phyloP scores from a whole-genome alignment of 371 early-diverging fungal species.

The Fennellomyces sp. region DNA sequence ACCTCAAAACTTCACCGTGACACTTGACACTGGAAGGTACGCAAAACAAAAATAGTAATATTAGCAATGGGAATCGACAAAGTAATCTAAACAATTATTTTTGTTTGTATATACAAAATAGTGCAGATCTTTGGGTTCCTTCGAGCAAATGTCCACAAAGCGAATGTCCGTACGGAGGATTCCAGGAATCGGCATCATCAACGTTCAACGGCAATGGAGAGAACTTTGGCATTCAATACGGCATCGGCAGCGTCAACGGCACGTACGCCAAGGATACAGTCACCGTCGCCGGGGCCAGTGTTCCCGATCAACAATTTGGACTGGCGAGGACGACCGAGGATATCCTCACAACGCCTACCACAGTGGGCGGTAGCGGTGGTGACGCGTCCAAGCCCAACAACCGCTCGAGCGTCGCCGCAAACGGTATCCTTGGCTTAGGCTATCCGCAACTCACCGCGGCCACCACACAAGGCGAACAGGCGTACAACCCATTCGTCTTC shows the following conservation, averaged over 20 bases:
- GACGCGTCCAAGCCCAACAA: conserved; percentile 1
- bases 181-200: conserved; percentile 19
- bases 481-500: conserved; percentile 47
- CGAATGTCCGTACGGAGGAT: conserved; percentile 29
- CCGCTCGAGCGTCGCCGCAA: conserved; percentile 31
- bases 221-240: conserved; percentile 27
- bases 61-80: too few species aligned
- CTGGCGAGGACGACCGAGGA: conserved; percentile 33
- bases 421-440: conserved; percentile 54
- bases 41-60: too few species aligned
- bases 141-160: conserved; percentile 17
- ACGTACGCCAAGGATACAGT: conserved; percentile 31
- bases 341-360: conserved; percentile 32
- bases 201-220: conserved; percentile 18
- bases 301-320: conserved; percentile 47
- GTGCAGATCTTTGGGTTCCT: conserved; percentile 38
- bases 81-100: background rate
- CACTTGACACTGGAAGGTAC: conserved; percentile 55
- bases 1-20: conserved; percentile 40
- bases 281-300: conserved; percentile 32
- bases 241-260: conserved; percentile 34
- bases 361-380: conserved; percentile 11
- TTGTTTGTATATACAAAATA: conserved; percentile 9
- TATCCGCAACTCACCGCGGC: conserved; percentile 45
- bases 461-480: conserved; percentile 24